A percentile compares a stretch with the other conserved stretches of the same genome.
Evolutionary conservation across 768 basidiomycete genomes (phyloP).

Genomic region (Calocera cornea): DNA sequence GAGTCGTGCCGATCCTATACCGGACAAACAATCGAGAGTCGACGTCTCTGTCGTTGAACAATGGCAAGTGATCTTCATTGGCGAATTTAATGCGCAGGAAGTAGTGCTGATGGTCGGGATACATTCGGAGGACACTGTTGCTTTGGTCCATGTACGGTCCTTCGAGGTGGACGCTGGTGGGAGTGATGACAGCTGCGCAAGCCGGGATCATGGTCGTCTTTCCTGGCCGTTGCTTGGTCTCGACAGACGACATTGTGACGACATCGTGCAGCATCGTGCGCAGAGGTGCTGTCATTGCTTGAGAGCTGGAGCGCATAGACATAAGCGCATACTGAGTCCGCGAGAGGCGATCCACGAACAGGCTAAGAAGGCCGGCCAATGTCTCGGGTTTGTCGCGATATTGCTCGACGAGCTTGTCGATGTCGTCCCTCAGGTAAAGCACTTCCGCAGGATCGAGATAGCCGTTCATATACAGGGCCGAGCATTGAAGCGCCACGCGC

Average conservation of each 20-base stretch:
- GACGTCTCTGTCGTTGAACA: slow-evolving; percentile 55
- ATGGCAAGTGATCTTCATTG: slow-evolving; percentile 66
- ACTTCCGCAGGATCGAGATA: not conserved
- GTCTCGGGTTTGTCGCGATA: not conserved
- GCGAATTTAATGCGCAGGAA: slow-evolving; percentile 77
- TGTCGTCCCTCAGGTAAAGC: not conserved
- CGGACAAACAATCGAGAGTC: slow-evolving; percentile 24
- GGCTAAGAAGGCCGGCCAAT: not conserved
- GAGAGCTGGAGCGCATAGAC: not conserved
- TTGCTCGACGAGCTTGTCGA: not conserved
- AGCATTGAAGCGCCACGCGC: not conserved
- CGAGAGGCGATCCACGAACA: not conserved
- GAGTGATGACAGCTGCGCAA: slow-evolving; percentile 48
- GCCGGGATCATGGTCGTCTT: not conserved
- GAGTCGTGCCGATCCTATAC: slow-evolving; percentile 8
- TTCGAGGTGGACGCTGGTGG: slow-evolving; percentile 58
- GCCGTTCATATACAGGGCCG: not conserved
- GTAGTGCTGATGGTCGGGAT: slow-evolving; percentile 42
- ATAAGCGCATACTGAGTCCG: not conserved
- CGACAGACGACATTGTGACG: not conserved
- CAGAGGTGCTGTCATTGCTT: not conserved
- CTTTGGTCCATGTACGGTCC: slow-evolving; percentile 65
- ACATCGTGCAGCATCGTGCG: not conserved
- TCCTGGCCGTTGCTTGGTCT: not conserved
- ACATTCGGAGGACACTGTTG: slow-evolving; percentile 66